Evolutionary conservation across 345 rosid genomes (phyloP).

Genomic region (Euphorbia tirucalli): DNA sequence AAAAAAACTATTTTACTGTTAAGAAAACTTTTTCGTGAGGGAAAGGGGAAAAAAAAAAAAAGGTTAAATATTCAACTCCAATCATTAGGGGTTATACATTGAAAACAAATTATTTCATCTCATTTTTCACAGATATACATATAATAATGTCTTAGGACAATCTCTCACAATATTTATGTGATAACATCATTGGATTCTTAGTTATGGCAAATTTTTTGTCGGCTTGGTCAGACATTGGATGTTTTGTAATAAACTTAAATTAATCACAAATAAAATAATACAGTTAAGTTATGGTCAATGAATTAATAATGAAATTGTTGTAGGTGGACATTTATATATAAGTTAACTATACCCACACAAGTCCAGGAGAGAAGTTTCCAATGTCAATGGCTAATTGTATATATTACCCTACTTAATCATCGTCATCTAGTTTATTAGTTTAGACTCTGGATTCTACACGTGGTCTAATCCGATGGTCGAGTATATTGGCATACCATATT

Average conservation of each 20-base stretch:
- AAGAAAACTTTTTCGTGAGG: too few species aligned
- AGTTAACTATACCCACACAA: not conserved
- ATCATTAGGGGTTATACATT: too few species aligned
- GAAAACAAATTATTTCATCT: not conserved
- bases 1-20: too few species aligned
- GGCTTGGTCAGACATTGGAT: too few species aligned
- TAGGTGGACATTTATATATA: not conserved
- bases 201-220: not conserved
- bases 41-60: too few species aligned
- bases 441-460: not conserved
- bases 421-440: not conserved
- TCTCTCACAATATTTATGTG: not conserved
- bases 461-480: not conserved
- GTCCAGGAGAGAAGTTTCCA: conserved; percentile 7
- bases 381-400: conserved; percentile 22
- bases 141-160: too few species aligned
- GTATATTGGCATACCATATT: not conserved
- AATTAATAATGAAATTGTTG: not conserved
- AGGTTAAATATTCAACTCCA: too few species aligned
- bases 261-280: not conserved
- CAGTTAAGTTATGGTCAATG: not conserved
- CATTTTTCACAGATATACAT: not conserved
- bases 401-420: not conserved
- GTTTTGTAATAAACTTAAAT: not conserved
- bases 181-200: not conserved